phyloP scores from a whole-genome alignment of 2,329 filamentous ascomycete genomes.

The Aspergillus alliaceus region DNA sequence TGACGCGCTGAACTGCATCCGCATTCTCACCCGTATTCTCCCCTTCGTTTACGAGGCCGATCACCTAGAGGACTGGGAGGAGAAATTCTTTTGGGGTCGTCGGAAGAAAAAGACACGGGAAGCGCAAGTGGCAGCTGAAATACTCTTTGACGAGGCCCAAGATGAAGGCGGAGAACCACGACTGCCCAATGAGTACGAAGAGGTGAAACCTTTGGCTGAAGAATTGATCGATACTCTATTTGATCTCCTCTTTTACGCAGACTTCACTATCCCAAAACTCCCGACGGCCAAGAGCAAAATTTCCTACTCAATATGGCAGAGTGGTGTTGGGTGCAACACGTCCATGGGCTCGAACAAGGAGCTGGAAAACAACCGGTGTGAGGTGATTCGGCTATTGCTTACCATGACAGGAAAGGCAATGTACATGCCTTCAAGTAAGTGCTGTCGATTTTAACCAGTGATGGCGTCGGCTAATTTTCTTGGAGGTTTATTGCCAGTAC shows the following conservation, averaged over 20 bases:
- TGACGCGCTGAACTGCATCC: conserved; percentile 92
- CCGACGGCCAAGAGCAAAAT: conserved; percentile 74
- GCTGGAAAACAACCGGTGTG: conserved; percentile 87
- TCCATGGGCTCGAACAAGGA: conserved; percentile 86
- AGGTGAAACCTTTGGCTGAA: conserved; percentile 83
- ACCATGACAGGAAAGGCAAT: conserved; percentile 87
- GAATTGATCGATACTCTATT: conserved; percentile 88
- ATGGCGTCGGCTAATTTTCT: conserved; percentile 10
- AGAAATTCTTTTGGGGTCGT: conserved; percentile 86
- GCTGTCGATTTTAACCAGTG: not conserved
- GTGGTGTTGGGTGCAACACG: conserved; percentile 91
- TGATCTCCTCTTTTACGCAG: conserved; percentile 87
- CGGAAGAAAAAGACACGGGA: conserved; percentile 71
- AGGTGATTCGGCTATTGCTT: conserved; percentile 82
- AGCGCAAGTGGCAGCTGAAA: conserved; percentile 66
- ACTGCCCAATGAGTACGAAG: conserved; percentile 67
- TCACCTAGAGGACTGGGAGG: conserved; percentile 78
- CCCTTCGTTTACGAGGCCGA: conserved; percentile 93
- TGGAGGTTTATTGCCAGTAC: conserved; percentile 68
- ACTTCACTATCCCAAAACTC: conserved; percentile 78
- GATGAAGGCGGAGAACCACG: conserved; percentile 47
- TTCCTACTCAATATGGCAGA: conserved; percentile 95
- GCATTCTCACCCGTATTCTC: conserved; percentile 82
- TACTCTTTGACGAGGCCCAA: conserved; percentile 78
- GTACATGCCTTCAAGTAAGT: conserved; percentile 76